phyloP scores from a whole-genome alignment of 2,329 filamentous ascomycete species.

The Talaromyces marneffei region DNA sequence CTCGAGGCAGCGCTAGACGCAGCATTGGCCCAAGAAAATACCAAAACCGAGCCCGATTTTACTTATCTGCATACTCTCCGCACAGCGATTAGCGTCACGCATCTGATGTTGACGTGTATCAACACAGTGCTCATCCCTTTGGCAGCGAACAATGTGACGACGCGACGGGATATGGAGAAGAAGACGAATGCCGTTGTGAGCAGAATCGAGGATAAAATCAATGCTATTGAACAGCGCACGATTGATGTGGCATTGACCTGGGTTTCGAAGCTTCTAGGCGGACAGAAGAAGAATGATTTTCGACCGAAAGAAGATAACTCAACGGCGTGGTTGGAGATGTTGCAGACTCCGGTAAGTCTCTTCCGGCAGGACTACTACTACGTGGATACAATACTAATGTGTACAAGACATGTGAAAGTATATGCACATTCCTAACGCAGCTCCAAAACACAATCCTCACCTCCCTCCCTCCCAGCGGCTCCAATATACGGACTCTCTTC shows the following conservation, averaged over 20 bases:
- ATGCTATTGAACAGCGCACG: conserved; percentile 61
- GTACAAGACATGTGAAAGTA: conserved; percentile 65
- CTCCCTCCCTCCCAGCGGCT: conserved; percentile 58
- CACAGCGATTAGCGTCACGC: conserved; percentile 79
- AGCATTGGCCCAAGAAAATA: conserved; percentile 68
- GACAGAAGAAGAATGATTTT: conserved; percentile 85
- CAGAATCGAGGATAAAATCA: conserved; percentile 79
- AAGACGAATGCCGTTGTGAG: conserved; percentile 67
- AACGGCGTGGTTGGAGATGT: conserved; percentile 56
- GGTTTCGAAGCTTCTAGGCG: conserved; percentile 63
- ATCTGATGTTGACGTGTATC: conserved; percentile 89
- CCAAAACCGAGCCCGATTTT: conserved; percentile 81
- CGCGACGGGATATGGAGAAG: conserved; percentile 83
- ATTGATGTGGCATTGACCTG: conserved; percentile 71
- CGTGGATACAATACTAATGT: conserved; percentile 14
- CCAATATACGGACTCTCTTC: conserved; percentile 75
- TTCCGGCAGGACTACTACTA: background rate
- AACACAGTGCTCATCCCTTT: conserved; percentile 84
- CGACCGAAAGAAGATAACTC: conserved; percentile 68
- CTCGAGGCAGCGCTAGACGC: conserved; percentile 67
- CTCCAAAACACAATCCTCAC: conserved; percentile 58
- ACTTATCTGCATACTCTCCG: conserved; percentile 73
- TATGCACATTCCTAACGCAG: conserved; percentile 72
- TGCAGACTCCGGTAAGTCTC: conserved; percentile 62
- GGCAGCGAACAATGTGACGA: conserved; percentile 81